Evolutionary conservation across 305 asterid species (phyloP).

Genomic region (Solanum hybrid): DNA sequence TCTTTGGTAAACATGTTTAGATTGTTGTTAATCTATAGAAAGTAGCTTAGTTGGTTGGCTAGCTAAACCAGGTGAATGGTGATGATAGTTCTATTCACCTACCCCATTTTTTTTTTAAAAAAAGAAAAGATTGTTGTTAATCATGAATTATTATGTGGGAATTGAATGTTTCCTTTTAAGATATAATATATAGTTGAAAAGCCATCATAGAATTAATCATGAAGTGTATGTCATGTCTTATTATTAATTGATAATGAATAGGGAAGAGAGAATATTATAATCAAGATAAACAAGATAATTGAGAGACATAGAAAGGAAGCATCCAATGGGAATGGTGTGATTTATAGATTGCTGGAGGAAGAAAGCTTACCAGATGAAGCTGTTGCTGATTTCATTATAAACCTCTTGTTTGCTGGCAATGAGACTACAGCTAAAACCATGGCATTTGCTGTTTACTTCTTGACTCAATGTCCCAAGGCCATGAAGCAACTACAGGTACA

Average conservation of each 20-base stretch:
- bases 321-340: constrained; percentile 45
- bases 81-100: neutral
- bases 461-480: constrained; percentile 68
- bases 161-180: neutral
- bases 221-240: neutral
- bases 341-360: constrained; percentile 64
- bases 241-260: constrained; percentile 10
- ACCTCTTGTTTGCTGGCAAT: constrained; percentile 85
- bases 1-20: too few relatives aligned
- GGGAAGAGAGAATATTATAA: constrained; percentile 71
- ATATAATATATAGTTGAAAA: neutral
- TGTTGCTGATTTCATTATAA: constrained; percentile 77
- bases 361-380: constrained; percentile 71
- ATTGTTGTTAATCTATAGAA: neutral
- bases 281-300: constrained; percentile 53
- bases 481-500: constrained; percentile 67
- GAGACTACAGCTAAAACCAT: constrained; percentile 92
- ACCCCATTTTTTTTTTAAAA: neutral
- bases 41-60: neutral
- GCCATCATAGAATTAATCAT: neutral
- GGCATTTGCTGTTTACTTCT: constrained; percentile 81
- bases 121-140: neutral
- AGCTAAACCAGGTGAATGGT: neutral
- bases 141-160: neutral
- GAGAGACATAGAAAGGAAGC: constrained; percentile 38